Conservation (phyloP, 805 yeast species). For the Cyberlindnera euphorbiae region DNA sequence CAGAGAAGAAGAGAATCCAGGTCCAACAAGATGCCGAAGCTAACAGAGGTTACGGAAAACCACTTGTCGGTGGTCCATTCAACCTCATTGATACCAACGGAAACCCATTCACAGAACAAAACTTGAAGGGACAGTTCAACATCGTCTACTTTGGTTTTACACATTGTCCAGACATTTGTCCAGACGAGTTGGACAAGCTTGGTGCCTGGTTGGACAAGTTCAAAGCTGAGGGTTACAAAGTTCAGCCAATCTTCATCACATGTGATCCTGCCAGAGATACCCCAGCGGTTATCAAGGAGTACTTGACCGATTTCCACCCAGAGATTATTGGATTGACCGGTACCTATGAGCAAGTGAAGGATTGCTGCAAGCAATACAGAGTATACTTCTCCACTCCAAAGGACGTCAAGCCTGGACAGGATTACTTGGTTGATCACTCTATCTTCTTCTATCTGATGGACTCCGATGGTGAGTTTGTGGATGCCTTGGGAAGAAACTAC, state of each 20-base stretch:
- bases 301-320: conserved; percentile 85
- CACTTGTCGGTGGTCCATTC: conserved; percentile 90
- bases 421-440: conserved; percentile 94
- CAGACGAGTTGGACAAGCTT: conserved; percentile 92
- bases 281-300: conserved; percentile 78
- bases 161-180: conserved; percentile 97
- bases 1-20: conserved; percentile 71
- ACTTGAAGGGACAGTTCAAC: conserved; percentile 74
- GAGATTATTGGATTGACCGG: conserved; percentile 90
- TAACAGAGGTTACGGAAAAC: conserved; percentile 86
- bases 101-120: conserved; percentile 66
- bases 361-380: conserved; percentile 81
- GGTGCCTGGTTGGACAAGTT: conserved; percentile 62
- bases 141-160: conserved; percentile 94
- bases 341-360: conserved; percentile 76
- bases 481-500: conserved; percentile 89
- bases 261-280: conserved; percentile 96
- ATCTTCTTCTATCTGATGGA: conserved; percentile 97
- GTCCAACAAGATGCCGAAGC: conserved; percentile 76
- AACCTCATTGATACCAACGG: conserved; percentile 67
- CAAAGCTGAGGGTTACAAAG: conserved; percentile 49
- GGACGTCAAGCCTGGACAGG: conserved; percentile 90
- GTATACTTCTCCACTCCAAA: conserved; percentile 98
- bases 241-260: conserved; percentile 89
- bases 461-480: conserved; percentile 94